These are phyloP conservation scores for Phytophthora nicotianae DNA, from an alignment of 352 stramenopile genomes.

Conservation along the genomic window DNA sequence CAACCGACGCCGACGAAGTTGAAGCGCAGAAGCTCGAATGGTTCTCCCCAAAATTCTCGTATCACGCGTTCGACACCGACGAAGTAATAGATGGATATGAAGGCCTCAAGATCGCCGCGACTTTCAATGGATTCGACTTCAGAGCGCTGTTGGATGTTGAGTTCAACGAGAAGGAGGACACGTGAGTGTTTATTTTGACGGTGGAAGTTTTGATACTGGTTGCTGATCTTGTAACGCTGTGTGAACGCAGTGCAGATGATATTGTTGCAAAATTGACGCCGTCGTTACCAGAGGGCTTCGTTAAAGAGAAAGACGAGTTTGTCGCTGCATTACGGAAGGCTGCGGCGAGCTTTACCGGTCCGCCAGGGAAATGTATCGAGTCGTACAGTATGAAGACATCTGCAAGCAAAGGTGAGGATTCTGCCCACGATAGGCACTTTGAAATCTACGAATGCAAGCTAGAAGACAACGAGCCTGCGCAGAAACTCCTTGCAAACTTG, in stretches of 20 bases:
- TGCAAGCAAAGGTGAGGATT: constrained; percentile 4
- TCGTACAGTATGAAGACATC: constrained; percentile 39
- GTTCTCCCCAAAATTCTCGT: constrained; percentile 80
- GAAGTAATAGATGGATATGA: constrained; percentile 74
- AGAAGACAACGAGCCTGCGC: constrained; percentile 55
- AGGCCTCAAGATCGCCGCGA: constrained; percentile 55
- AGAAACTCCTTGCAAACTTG: constrained; percentile 66
- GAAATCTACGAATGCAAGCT: constrained; percentile 74
- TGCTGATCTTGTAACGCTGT: not conserved
- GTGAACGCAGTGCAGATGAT: constrained; percentile 47
- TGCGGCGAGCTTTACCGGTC: constrained; percentile 37
- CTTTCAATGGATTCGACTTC: constrained; percentile 77
- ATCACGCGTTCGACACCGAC: constrained; percentile 81
- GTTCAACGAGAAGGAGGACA: constrained; percentile 56
- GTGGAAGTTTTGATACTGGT: not conserved
- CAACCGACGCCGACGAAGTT: constrained; percentile 45
- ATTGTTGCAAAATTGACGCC: constrained; percentile 51
- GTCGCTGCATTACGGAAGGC: constrained; percentile 24
- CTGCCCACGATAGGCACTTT: constrained; percentile 39
- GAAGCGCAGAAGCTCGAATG: constrained; percentile 45
- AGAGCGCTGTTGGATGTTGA: constrained; percentile 53
- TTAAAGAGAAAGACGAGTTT: constrained; percentile 51
- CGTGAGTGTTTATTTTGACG: constrained; percentile 25
- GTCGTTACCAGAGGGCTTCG: constrained; percentile 53
- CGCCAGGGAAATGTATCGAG: constrained; percentile 46